Percentiles rank a stretch among this genome's conserved stretches.
phyloP scores from a whole-genome alignment of 352 stramenopile genomes.

The Globisporangium takayamanum region DNA sequence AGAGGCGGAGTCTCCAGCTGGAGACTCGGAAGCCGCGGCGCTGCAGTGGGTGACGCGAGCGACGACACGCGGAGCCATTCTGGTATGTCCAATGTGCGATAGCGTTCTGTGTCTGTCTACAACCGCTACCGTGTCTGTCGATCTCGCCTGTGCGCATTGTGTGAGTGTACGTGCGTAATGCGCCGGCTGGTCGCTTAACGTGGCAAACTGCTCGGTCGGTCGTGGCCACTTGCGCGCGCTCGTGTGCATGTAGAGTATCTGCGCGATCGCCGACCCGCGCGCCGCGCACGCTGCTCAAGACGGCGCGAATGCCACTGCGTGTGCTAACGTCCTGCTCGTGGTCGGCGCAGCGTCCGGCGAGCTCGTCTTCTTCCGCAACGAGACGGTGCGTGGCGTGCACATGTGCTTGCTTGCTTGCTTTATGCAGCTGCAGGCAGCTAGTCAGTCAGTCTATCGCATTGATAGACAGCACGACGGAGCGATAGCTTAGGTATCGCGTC shows the following conservation, averaged over 20 bases:
- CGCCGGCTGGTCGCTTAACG: background rate
- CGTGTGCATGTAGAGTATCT: conserved; percentile 14
- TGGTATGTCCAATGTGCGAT: conserved; percentile 2
- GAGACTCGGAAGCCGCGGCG: background rate
- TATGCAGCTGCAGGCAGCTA: too few relatives aligned
- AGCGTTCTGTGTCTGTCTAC: background rate
- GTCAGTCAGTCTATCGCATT: too few relatives aligned
- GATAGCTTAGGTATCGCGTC: background rate
- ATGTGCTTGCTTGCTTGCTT: background rate
- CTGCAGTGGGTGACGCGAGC: conserved; percentile 1
- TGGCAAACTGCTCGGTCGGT: background rate
- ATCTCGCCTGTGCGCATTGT: background rate
- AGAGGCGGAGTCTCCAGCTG: conserved; percentile 6
- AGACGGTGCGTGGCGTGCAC: conserved; percentile 16
- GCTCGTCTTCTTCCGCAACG: conserved; percentile 39
- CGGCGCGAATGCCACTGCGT: conserved; percentile 5
- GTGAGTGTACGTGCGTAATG: conserved; percentile 1
- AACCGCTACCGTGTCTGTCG: background rate
- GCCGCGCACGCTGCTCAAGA: background rate
- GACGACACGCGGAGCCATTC: conserved; percentile 5
- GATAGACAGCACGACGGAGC: too few relatives aligned
- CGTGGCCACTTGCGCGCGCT: background rate
- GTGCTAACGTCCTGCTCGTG: conserved; percentile 25
- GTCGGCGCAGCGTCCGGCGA: conserved; percentile 32
- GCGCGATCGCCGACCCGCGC: conserved; percentile 4